Evolutionary conservation across 352 stramenopile genomes (phyloP), one percentile per base, ranked within the genome.

Genomic region (Albugo laibachii): DNA sequence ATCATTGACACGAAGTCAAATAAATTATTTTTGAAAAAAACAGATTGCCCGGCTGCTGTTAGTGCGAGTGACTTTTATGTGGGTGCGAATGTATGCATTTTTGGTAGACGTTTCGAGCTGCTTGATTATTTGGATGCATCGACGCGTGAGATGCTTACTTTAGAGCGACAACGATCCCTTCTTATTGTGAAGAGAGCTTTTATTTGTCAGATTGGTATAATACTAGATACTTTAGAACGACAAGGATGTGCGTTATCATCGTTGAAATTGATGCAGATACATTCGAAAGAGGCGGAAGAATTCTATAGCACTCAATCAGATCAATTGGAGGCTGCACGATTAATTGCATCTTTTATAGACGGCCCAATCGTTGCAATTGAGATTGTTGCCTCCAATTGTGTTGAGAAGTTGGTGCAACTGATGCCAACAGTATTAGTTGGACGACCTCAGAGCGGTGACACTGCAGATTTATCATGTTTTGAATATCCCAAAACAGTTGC

Each of bases 11-110:
- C 72, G 21, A 91, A 89, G 57, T 83, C 65, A 11, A 85, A 79
- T 56, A 78, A 85, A 38, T 66, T 86, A 11, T 96, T 96, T 56
- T 70, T 96, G 13, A 94, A 93, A 53, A 92, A 88, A 51, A 91
- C 76, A 27, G 82, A 91, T 49, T 75, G 81, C 39, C 78, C 80
- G 2, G 34, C 62, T 5, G 60, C 74, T 11, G 52, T 94, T 16
- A 66, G 63, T 18, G 42, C 55, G 16, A 66, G 77, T 11, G 83
- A 95, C 41, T 93, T 93, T 51, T 82, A 80, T 40, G 52, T 92
- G 8, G 83, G 83, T 3, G 62, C 61, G 53, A 94, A 79, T 38
- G 63, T 93, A 42, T 48, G 86, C 27, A 60, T 92, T 14, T 87
- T 88, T 53, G 78, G 68, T 14, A 63, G 79, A 43, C 66, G 82